Evolutionary conservation across 768 basidiomycete species (phyloP).

Genomic region (Trametes gibbosa): DNA sequence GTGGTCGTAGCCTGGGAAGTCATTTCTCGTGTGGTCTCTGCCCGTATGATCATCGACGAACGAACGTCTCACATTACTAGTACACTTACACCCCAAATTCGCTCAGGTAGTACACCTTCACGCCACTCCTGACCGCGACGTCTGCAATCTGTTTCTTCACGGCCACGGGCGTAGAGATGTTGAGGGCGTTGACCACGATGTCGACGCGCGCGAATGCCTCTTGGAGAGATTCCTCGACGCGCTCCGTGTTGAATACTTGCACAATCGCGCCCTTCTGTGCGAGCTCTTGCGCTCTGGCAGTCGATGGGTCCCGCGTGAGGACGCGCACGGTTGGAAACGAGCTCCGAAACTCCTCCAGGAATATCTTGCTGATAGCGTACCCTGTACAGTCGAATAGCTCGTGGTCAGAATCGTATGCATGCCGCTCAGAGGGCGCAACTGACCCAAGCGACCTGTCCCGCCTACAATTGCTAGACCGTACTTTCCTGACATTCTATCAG

Average conservation of each 20-base stretch:
- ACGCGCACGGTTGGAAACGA: constrained; percentile 20
- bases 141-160: neutral
- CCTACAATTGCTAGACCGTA: constrained; percentile 8
- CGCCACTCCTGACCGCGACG: constrained; percentile 12
- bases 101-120: constrained; percentile 21
- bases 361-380: constrained; percentile 6
- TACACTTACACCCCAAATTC: constrained; percentile 19
- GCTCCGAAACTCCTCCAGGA: constrained; percentile 18
- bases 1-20: constrained; percentile 20
- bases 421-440: neutral
- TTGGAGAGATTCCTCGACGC: neutral
- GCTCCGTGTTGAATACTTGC: constrained; percentile 2
- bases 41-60: neutral
- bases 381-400: neutral
- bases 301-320: constrained; percentile 18
- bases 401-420: neutral
- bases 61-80: neutral
- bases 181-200: constrained; percentile 9
- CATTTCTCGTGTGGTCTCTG: constrained; percentile 20
- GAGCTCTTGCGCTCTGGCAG: constrained; percentile 5
- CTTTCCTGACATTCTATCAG: neutral
- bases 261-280: constrained; percentile 20
- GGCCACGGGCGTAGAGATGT: neutral
- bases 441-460: constrained; percentile 10
- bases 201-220: constrained; percentile 5